Base-by-base conservation (phyloP, 495 filamentous ascomycete genomes). In the Aspergillus cristatus region DNA sequence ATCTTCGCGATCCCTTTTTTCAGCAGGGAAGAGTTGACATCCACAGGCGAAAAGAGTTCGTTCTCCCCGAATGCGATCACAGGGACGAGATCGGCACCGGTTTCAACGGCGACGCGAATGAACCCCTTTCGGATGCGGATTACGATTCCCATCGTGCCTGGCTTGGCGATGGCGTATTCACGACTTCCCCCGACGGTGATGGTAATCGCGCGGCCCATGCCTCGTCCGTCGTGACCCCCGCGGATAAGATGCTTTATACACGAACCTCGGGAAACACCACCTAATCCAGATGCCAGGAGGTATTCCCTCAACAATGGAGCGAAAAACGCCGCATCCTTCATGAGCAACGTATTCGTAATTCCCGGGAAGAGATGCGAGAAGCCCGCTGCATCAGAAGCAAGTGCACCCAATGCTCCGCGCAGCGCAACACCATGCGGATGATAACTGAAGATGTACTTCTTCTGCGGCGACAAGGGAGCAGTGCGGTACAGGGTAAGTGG, bases 391-490 rank as follows among this genome's bases (percentile, higher is more conserved):
- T 93, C 85, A 1, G 86, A 88, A 14, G 66, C 79, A 45, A 94
- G 87, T 3, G 84, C 78, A 2, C 78, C 82, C 50, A 82, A 82
- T 3, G 86, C 84, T 15, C 86, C 86, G 40, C 89, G 80, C 14
- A 77, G 80, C 46, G 90, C 88, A 55, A 94, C 86, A 32, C 86
- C 86, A 55, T 93, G 86, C 0, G 86, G 86, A 54, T 90, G 86
- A 51, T 90, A 90, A 22, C 86, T 86, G 53, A 94, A 87, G 46
- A 94, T 84, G 65, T 94, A 94, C 57, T 89, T 89, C 38, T 80
- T 67, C 3, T 73, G 78, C 0, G 83, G 68, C 6, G 80, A 74
- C 3, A 94, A 76, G 1, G 38, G 24, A 4, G 34, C 24, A 1
- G 41, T 37, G 6, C 51, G 44, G 25, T 51, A 47, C 0, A 54